phyloP scores from a whole-genome alignment of 2,329 filamentous ascomycete genomes.

The Penicillium sp. region DNA sequence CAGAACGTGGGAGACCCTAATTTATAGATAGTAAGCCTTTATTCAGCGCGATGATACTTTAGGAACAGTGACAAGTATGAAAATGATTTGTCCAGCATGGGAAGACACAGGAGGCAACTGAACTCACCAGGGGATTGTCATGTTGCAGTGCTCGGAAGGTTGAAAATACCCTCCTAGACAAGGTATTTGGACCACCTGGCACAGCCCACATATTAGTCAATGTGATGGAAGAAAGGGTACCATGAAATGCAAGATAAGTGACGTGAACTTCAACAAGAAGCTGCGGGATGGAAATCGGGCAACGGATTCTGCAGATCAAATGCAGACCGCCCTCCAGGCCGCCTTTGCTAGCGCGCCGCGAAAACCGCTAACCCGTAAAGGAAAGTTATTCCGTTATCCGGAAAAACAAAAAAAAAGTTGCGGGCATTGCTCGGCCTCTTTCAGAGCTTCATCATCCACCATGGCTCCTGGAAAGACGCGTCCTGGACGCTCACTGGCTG shows the following conservation, averaged over 20 bases:
- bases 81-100: not conserved
- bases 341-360: not conserved
- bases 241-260: not conserved
- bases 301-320: constrained; percentile 13
- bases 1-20: constrained; percentile 81
- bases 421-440: constrained; percentile 7
- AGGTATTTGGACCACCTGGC: constrained; percentile 5
- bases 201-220: not conserved
- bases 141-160: constrained; percentile 58
- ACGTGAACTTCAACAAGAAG: not conserved
- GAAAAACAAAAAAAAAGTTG: constrained; percentile 28
- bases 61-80: not conserved
- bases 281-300: not conserved
- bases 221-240: not conserved
- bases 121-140: constrained; percentile 80
- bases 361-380: constrained; percentile 9
- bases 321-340: not conserved
- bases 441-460: constrained; percentile 8
- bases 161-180: constrained; percentile 55
- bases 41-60: not conserved
- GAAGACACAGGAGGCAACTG: not conserved
- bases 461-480: constrained; percentile 50
- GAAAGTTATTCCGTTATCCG: constrained; percentile 21
- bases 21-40: not conserved
- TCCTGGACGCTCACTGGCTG: constrained; percentile 52